A percentile compares a stretch with the other conserved stretches of the same genome.
Evolutionary conservation across 75 land plant genomes (phyloP).

Genomic region (Picea glauca): DNA sequence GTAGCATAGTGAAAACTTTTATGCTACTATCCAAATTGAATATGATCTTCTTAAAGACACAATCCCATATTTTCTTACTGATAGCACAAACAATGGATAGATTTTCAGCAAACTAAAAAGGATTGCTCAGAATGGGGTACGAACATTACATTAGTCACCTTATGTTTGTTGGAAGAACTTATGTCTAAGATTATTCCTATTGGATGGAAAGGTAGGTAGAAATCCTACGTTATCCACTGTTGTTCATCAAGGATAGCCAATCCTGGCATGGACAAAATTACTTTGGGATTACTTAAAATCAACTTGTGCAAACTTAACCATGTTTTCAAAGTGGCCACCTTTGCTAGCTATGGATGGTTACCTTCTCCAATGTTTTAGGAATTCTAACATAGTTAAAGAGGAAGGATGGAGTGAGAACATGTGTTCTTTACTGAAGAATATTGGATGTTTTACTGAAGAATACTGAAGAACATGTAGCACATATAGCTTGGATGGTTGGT

Average conservation of each 20-base stretch:
- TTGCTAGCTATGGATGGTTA: slow-evolving; percentile 58
- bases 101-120: slow-evolving; percentile 43
- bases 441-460: slow-evolving; percentile 55
- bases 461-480: too few species aligned
- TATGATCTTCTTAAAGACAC: slow-evolving; percentile 69
- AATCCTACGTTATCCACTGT: slow-evolving; percentile 58
- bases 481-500: too few species aligned
- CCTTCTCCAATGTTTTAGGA: slow-evolving; percentile 51
- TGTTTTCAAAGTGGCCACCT: slow-evolving; percentile 78
- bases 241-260: slow-evolving; percentile 53
- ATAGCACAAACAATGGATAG: slow-evolving; percentile 32
- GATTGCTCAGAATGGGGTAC: slow-evolving; percentile 47
- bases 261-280: slow-evolving; percentile 64
- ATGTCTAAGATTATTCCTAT: slow-evolving; percentile 60
- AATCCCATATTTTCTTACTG: slow-evolving; percentile 68
- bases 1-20: slow-evolving; percentile 73
- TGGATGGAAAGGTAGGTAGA: slow-evolving; percentile 64
- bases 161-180: slow-evolving; percentile 60
- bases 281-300: slow-evolving; percentile 70
- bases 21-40: slow-evolving; percentile 49
- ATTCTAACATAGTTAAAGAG: slow-evolving; percentile 63
- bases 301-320: slow-evolving; percentile 52
- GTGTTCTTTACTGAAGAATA: slow-evolving; percentile 61
- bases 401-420: slow-evolving; percentile 97
- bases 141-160: slow-evolving; percentile 59